phyloP scores from a whole-genome alignment of 345 rosid species.

The Melastoma malabathricum region DNA sequence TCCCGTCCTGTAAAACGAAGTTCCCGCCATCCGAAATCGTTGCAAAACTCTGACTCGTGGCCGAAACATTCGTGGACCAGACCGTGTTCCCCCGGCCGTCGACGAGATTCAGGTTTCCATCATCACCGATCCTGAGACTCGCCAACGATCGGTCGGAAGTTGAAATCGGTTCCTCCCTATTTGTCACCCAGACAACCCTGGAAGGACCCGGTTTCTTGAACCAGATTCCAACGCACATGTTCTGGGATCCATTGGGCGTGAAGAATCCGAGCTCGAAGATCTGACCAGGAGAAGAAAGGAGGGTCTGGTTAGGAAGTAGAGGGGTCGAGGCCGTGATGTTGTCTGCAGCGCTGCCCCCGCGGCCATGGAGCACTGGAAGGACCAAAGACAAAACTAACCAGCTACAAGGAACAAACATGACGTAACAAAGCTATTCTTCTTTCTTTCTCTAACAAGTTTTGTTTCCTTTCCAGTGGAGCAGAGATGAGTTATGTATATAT shows the following conservation, averaged over 20 bases:
- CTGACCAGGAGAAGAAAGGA: background rate
- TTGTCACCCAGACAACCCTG: slow-evolving; percentile 29
- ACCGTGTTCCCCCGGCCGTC: slow-evolving; percentile 4
- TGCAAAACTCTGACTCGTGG: slow-evolving; percentile 4
- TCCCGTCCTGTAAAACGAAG: slow-evolving; percentile 12
- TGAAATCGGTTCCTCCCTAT: slow-evolving; percentile 21
- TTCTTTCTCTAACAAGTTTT: too few relatives aligned
- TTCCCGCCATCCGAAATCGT: slow-evolving; percentile 20
- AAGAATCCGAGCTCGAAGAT: slow-evolving; percentile 8
- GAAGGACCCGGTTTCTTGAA: background rate
- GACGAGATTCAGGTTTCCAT: slow-evolving; percentile 14
- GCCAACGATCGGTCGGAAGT: slow-evolving; percentile 7
- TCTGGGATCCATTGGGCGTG: slow-evolving; percentile 2
- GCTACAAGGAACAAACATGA: background rate
- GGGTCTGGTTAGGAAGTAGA: background rate
- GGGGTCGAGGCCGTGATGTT: slow-evolving; percentile 4
- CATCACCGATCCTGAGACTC: slow-evolving; percentile 7
- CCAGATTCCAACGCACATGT: slow-evolving; percentile 4
- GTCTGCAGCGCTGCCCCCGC: too few relatives aligned
- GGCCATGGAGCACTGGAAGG: too few relatives aligned
- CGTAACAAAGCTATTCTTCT: too few relatives aligned
- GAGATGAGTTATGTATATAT: too few relatives aligned
- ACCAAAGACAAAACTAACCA: too few relatives aligned
- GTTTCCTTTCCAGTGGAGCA: too few relatives aligned
- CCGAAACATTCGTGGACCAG: slow-evolving; percentile 14